phyloP scores from a whole-genome alignment of 257 asterid genomes.

The Nicotiana attenuata region DNA sequence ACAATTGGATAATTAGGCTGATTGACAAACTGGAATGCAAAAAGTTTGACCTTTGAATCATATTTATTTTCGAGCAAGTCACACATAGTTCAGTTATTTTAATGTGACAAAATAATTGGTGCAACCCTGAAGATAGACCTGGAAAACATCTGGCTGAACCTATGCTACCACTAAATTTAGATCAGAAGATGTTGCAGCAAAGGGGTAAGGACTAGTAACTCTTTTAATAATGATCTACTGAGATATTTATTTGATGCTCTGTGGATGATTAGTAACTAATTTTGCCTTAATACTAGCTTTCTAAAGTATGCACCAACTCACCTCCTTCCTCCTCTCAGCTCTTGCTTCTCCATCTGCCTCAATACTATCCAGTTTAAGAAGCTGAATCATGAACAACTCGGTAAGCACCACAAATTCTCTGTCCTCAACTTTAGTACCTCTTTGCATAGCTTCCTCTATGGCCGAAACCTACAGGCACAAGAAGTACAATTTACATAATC shows the following conservation, averaged over 20 bases:
- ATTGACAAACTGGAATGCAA: background rate
- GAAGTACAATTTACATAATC: background rate
- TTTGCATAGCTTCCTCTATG: slow-evolving; percentile 20
- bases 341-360: slow-evolving; percentile 26
- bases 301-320: background rate
- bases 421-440: slow-evolving; percentile 12
- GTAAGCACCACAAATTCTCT: slow-evolving; percentile 19
- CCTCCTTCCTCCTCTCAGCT: slow-evolving; percentile 24
- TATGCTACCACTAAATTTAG: background rate
- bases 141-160: background rate
- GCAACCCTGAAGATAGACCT: background rate
- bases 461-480: slow-evolving; percentile 13
- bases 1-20: background rate
- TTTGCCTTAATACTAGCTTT: background rate
- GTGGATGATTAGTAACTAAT: background rate
- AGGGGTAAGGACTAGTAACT: background rate
- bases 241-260: too few relatives aligned
- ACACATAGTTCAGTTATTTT: background rate
- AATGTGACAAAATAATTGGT: background rate
- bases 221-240: too few relatives aligned
- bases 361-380: slow-evolving; percentile 27
- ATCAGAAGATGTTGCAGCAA: too few relatives aligned
- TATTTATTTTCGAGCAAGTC: background rate
- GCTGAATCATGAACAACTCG: slow-evolving; percentile 27
- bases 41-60: background rate